Evolutionary conservation across 2,329 filamentous ascomycete genomes (phyloP).

Genomic region (Cercospora sp.): DNA sequence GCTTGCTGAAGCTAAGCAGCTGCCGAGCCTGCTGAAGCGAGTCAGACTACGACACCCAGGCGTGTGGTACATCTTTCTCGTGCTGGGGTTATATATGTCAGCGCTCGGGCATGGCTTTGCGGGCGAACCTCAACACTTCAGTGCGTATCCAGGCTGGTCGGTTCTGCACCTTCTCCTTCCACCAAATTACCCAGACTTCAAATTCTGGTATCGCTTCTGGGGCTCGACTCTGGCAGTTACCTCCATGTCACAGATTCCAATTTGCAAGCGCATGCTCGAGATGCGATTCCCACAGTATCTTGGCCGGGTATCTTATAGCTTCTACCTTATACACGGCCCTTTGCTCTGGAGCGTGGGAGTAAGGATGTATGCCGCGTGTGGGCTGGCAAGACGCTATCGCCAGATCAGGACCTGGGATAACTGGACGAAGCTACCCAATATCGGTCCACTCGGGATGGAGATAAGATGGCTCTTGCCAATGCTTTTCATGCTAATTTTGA

Average conservation of each 20-base stretch:
- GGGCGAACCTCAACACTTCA: constrained; percentile 54
- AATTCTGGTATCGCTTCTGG: constrained; percentile 34
- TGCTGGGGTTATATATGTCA: constrained; percentile 53
- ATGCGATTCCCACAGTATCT: constrained; percentile 60
- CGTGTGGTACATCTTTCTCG: constrained; percentile 56
- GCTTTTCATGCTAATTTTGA: not conserved
- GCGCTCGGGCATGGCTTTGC: constrained; percentile 35
- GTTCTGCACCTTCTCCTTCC: constrained; percentile 55
- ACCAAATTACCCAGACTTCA: constrained; percentile 32
- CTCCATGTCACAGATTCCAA: constrained; percentile 56
- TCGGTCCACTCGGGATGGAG: not conserved
- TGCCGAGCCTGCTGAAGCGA: constrained; percentile 1
- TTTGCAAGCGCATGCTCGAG: constrained; percentile 60
- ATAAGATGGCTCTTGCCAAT: not conserved
- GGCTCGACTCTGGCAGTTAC: constrained; percentile 59
- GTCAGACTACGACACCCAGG: constrained; percentile 22
- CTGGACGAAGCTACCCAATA: not conserved
- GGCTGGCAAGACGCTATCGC: not conserved
- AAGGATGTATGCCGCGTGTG: constrained; percentile 57
- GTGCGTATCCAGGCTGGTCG: constrained; percentile 33
- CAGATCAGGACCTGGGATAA: not conserved
- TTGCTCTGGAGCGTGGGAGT: constrained; percentile 61
- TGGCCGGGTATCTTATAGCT: constrained; percentile 60
- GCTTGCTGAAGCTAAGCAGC: constrained; percentile 35
- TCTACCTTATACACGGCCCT: constrained; percentile 66